Base-by-base conservation (phyloP, 2,329 filamentous ascomycete genomes). In the Tothia fuscella region DNA sequence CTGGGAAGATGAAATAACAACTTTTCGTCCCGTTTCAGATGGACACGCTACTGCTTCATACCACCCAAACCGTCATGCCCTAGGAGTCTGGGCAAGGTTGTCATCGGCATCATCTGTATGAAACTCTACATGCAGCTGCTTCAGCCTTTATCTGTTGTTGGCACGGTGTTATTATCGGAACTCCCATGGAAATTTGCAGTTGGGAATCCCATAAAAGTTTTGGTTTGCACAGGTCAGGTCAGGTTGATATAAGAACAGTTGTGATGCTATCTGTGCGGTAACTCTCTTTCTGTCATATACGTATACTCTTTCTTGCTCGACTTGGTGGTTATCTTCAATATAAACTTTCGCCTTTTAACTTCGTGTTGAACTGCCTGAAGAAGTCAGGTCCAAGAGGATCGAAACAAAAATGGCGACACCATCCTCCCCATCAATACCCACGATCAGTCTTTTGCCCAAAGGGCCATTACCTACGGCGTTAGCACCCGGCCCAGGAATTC, bases 41-140 rank as follows among this genome's bases (percentile, higher is more conserved):
- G 5, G 26, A 24, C 38, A 28, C 38, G 38, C 38, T 19, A 40
- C 38, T 40, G 38, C 38, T 32, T 40, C 38, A 40, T 13, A 40
- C 14, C 26, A 40, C 26, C 38, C 29, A 17, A 22, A 30, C 28
- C 19, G 26, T 26, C 16, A 31, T 31, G 38, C 38, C 38, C 38
- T 40, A 40, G 24, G 22, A 40, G 12, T 16, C 28, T 21, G 12
- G 38, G 28, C 25, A 16, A 17, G 25, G 26, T n/a, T n/a, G n/a
- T n/a, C n/a, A n/a, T n/a, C n/a, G n/a, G n/a, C n/a, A 40, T 40
- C 38, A 21, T 40, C 29, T 30, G n/a, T n/a, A n/a, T 40, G 38
- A 40, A 40, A 40, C 38, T 13, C 21, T 14, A 19, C 13, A 40
- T 31, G 38, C 38, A 40, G 25, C 9, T 26, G 17, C 17, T 32